phyloP scores from a whole-genome alignment of 495 filamentous ascomycete genomes.

The Hyaloscypha hepaticicola region DNA sequence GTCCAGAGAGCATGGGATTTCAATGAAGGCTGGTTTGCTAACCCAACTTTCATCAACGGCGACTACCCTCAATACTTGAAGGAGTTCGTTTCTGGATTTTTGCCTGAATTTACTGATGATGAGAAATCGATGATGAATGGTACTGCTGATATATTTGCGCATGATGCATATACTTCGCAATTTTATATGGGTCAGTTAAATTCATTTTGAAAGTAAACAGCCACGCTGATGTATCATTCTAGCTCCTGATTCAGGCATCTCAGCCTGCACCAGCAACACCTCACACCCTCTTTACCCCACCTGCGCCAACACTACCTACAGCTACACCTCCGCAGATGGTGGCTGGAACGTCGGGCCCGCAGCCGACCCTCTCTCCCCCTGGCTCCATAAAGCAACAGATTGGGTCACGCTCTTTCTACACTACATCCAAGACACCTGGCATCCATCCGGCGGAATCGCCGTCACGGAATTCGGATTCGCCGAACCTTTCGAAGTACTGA shows the following conservation, averaged over 20 bases:
- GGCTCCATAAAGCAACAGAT: constrained; percentile 43
- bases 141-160: constrained; percentile 42
- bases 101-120: constrained; percentile 37
- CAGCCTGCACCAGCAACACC: constrained; percentile 38
- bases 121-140: constrained; percentile 44
- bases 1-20: constrained; percentile 27
- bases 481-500: constrained; percentile 43
- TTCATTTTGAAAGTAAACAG: too few species aligned
- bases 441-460: constrained; percentile 35
- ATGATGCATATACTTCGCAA: constrained; percentile 38
- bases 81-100: constrained; percentile 35
- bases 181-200: too few species aligned
- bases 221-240: too few species aligned
- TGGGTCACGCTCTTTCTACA: constrained; percentile 32
- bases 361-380: constrained; percentile 38
- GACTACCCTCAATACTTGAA: constrained; percentile 43
- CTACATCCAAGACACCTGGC: constrained; percentile 29
- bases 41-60: constrained; percentile 33
- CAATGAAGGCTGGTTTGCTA: constrained; percentile 28
- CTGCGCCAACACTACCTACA: constrained; percentile 34
- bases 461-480: constrained; percentile 47
- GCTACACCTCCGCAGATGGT: constrained; percentile 27
- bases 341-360: constrained; percentile 41
- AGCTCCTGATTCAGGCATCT: constrained; percentile 32
- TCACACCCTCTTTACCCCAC: constrained; percentile 39